These are phyloP conservation scores for Fusarium keratoplasticum DNA, from an alignment of 2,329 filamentous ascomycete species.

Conservation along the genomic window DNA sequence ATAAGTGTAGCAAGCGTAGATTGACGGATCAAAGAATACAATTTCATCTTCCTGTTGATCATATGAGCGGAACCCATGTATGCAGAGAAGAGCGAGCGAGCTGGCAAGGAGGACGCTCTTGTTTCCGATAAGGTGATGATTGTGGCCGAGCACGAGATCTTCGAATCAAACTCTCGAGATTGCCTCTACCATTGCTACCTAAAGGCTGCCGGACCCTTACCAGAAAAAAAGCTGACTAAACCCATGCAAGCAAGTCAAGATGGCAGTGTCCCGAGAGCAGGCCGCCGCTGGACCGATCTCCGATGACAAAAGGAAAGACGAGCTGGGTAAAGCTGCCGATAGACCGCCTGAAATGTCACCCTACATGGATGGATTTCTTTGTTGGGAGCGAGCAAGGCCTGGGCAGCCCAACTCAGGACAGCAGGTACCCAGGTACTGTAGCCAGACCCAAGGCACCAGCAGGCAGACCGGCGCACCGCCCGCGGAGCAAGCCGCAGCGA, in stretches of 20 bases:
- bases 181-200: slow-evolving; percentile 21
- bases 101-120: not conserved
- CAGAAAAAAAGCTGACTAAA: slow-evolving; percentile 25
- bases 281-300: slow-evolving; percentile 14
- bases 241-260: slow-evolving; percentile 1
- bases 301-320: not conserved
- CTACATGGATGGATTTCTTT: not conserved
- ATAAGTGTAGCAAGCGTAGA: not conserved
- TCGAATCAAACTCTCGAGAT: slow-evolving; percentile 16
- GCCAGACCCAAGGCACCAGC: slow-evolving; percentile 18
- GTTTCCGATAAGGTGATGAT: not conserved
- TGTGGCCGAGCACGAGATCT: not conserved
- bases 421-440: not conserved
- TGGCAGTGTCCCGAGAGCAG: not conserved
- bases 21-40: not conserved
- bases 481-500: slow-evolving; percentile 22
- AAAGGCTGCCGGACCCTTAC: slow-evolving; percentile 14
- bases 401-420: not conserved
- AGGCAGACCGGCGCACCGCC: slow-evolving; percentile 27
- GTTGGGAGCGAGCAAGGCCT: not conserved
- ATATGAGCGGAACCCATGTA: not conserved
- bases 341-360: slow-evolving; percentile 2
- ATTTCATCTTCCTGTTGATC: not conserved
- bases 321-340: not conserved
- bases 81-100: not conserved